Evolutionary conservation across 345 rosid genomes (phyloP), one percentile per base, ranked within the genome.

Genomic region (Gossypium raimondii): DNA sequence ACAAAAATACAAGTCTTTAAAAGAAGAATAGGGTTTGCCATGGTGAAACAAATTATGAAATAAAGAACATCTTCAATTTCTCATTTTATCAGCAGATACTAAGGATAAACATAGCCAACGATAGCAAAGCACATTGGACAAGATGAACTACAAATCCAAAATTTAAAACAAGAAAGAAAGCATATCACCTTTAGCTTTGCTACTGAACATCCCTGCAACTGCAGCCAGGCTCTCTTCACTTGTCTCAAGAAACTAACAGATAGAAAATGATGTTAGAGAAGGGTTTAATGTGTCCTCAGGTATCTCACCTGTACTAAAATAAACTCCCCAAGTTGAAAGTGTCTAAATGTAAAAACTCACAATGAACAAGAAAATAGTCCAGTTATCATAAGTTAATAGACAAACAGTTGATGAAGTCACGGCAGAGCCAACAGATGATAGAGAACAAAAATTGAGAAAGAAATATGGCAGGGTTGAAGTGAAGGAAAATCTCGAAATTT

Each of bases 191-290:
- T 95, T 95, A 62, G 99, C 98, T 87, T 95, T 95, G 92, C 99
- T 95, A 82, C 91, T 95, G 84, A 95, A 95, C 99, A 95, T 95
- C 86, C 98, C 99, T 17, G 99, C 98, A 81, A 95, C 97, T 82
- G 99, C 98, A 47, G 89, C 87, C 78, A 95, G 83, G 87, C 93
- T 92, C 84, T 93, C 98, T 76, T 95, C 99, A 82, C 97, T 89
- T n/a, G 98, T 86, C 84, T 95, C 99, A 81, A 88, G 96, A 79
- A 82, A 85, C 98, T 94, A 82, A 48, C 17, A 38, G n/a, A 63
- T 67, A 34, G 59, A 75, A 81, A 64, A 66, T 51, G 60, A 74
- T 7, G 69, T 77, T 55, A 77, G 72, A 56, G 51, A 78, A 51
- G 34, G 72, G 41, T 29, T 25, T 68, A 68, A 69, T 5, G 24